A percentile compares a stretch with the other conserved stretches of the same genome.
phyloP scores from a whole-genome alignment of 192 early-diverging fungal species.

The Linnemannia exigua region DNA sequence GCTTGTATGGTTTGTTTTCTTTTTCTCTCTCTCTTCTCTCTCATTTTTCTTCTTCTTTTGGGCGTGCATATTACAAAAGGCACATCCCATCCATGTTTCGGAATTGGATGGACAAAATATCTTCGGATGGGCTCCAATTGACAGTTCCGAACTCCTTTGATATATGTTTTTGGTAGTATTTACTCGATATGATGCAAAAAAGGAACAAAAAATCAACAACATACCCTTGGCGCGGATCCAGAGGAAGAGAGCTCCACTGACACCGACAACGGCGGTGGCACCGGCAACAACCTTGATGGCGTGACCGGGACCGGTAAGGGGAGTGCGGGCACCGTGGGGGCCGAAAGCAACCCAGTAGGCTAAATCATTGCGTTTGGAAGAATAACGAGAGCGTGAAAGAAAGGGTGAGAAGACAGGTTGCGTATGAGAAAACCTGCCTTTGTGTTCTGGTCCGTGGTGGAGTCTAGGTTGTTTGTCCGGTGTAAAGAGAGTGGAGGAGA shows the following conservation, averaged over 20 bases:
- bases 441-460: no score
- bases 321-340: slow-evolving; percentile 89
- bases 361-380: slow-evolving; percentile 27
- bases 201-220: slow-evolving; percentile 22
- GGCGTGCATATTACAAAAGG: slow-evolving; percentile 3
- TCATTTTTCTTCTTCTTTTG: slow-evolving; percentile 1
- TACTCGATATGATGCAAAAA: neutral
- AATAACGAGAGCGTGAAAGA: neutral
- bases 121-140: slow-evolving; percentile 30
- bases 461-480: no score
- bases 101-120: neutral
- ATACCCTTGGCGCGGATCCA: slow-evolving; percentile 69
- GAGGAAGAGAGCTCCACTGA: slow-evolving; percentile 69
- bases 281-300: slow-evolving; percentile 78
- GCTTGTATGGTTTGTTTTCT: neutral
- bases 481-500: no score
- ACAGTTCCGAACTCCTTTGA: neutral
- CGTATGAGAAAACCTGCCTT: neutral
- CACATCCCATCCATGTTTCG: slow-evolving; percentile 6
- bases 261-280: slow-evolving; percentile 68
- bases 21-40: no score
- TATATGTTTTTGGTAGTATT: neutral
- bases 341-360: slow-evolving; percentile 98
- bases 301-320: slow-evolving; percentile 76
- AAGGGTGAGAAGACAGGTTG: neutral